Evolutionary conservation across 768 basidiomycete genomes (phyloP).

Genomic region (Amanita muscaria): DNA sequence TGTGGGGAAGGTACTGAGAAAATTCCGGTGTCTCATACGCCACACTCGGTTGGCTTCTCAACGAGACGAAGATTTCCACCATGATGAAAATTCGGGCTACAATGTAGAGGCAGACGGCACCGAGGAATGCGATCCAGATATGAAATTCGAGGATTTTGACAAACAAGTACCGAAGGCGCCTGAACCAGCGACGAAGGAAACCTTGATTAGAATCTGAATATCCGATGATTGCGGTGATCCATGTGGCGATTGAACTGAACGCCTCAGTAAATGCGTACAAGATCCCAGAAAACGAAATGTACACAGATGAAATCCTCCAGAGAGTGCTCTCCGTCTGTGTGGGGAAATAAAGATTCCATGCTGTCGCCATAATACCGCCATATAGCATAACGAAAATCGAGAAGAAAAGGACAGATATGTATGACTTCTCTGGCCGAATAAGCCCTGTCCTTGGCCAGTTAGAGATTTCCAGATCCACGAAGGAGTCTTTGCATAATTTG

Average conservation of each 20-base stretch:
- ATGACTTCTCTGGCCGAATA: background rate
- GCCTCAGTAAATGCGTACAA: background rate
- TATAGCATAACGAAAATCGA: background rate
- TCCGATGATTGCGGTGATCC: background rate
- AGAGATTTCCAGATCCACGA: background rate
- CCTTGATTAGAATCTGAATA: background rate
- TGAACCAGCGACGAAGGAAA: background rate
- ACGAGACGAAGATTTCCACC: background rate
- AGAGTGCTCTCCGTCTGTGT: background rate
- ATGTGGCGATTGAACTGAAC: background rate
- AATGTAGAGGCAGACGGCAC: background rate
- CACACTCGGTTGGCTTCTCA: background rate
- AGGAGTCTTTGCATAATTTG: background rate
- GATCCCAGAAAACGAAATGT: background rate
- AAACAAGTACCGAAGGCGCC: background rate
- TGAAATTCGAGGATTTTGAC: background rate
- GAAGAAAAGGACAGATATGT: background rate
- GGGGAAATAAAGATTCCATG: slow-evolving; percentile 2
- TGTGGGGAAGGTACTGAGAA: too few species aligned
- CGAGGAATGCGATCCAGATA: background rate
- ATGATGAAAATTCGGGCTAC: background rate
- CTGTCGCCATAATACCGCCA: background rate
- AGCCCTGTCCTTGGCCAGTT: background rate
- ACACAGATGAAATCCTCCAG: background rate
- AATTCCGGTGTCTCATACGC: too few species aligned